These are phyloP conservation scores for Pisolithus orientalis DNA, from an alignment of 768 basidiomycete genomes.

Conservation along the genomic window DNA sequence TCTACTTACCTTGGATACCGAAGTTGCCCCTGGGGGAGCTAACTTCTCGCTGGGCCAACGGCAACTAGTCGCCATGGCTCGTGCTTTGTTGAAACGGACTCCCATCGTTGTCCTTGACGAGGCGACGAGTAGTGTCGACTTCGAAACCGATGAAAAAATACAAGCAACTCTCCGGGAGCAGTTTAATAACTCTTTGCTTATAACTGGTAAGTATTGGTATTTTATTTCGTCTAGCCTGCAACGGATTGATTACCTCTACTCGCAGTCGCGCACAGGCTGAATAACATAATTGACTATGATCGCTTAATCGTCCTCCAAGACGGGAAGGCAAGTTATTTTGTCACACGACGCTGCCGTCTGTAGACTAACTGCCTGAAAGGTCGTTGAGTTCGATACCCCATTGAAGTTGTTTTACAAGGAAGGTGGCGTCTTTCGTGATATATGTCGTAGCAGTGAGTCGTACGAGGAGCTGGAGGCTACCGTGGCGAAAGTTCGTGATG, in stretches of 20 bases:
- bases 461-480: no score
- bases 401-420: slow-evolving; percentile 57
- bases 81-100: slow-evolving; percentile 67
- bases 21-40: slow-evolving; percentile 78
- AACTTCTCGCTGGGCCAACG: slow-evolving; percentile 94
- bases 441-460: slow-evolving; percentile 63
- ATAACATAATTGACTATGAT: slow-evolving; percentile 79
- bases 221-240: neutral
- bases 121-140: slow-evolving; percentile 82
- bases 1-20: slow-evolving; percentile 62
- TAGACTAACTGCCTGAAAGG: slow-evolving; percentile 11
- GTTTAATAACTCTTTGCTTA: slow-evolving; percentile 65
- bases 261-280: slow-evolving; percentile 61
- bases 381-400: slow-evolving; percentile 70
- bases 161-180: slow-evolving; percentile 84
- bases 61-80: slow-evolving; percentile 82
- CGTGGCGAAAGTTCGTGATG: no score
- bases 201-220: slow-evolving; percentile 51
- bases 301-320: slow-evolving; percentile 70
- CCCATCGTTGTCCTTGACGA: slow-evolving; percentile 76
- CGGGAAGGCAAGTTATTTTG: slow-evolving; percentile 18
- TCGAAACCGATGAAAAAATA: slow-evolving; percentile 86
- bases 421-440: slow-evolving; percentile 57
- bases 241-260: neutral
- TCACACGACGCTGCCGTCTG: slow-evolving; percentile 17